Evolutionary conservation across 129 eudicot species (phyloP).

Genomic region (Arctium minus): DNA sequence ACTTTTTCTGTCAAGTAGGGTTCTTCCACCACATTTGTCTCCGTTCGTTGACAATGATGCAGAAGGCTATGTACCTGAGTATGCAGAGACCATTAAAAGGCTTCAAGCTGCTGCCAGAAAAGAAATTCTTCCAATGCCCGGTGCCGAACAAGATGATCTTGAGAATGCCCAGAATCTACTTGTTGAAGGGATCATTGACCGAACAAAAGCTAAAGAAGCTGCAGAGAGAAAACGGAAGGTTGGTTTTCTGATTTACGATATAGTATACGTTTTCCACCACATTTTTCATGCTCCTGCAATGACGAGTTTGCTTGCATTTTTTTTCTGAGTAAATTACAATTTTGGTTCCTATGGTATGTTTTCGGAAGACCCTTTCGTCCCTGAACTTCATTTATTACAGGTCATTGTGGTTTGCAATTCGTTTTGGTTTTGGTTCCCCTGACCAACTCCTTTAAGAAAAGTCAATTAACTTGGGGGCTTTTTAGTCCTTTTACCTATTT

Average conservation of each 20-base stretch:
- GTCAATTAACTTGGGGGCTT: not conserved
- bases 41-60: slow-evolving; percentile 91
- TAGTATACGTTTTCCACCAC: not conserved
- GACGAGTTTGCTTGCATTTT: no score
- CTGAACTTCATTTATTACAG: not conserved
- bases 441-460: not conserved
- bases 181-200: slow-evolving; percentile 57
- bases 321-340: not conserved
- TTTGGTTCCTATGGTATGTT: not conserved
- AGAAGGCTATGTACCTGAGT: slow-evolving; percentile 84
- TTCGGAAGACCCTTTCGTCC: not conserved
- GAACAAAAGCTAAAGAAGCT: slow-evolving; percentile 75
- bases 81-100: slow-evolving; percentile 79
- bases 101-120: slow-evolving; percentile 86
- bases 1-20: slow-evolving; percentile 25
- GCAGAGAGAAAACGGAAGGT: slow-evolving; percentile 68
- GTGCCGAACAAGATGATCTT: slow-evolving; percentile 61
- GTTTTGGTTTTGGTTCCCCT: not conserved
- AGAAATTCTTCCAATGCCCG: slow-evolving; percentile 87
- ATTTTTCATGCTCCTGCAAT: not conserved
- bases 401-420: not conserved
- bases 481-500: not conserved
- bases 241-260: not conserved
- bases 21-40: slow-evolving; percentile 90
- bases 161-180: slow-evolving; percentile 65